These are phyloP conservation scores for Berkeleyomyces rouxiae DNA, from an alignment of 2,329 filamentous ascomycete genomes.

Conservation along the genomic window DNA sequence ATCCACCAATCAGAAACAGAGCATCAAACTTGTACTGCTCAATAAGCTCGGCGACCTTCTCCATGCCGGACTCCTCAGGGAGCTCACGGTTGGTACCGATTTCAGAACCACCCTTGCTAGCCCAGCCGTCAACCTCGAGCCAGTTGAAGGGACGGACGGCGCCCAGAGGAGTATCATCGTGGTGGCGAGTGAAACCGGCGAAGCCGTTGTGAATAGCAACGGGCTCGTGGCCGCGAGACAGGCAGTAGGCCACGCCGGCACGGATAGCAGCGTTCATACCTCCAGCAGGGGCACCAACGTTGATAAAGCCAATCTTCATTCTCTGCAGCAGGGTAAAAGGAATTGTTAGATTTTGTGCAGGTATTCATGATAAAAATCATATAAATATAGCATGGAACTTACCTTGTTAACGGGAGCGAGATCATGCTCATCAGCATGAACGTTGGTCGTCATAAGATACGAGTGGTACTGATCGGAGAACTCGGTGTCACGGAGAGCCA, in stretches of 20 bases:
- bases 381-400: conserved; percentile 18
- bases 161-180: conserved; percentile 63
- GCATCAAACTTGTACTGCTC: conserved; percentile 78
- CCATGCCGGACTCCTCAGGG: conserved; percentile 69
- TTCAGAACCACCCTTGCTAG: conserved; percentile 89
- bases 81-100: conserved; percentile 95
- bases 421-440: conserved; percentile 49
- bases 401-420: conserved; percentile 53
- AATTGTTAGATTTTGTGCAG: neutral
- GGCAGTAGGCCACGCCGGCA: conserved; percentile 81
- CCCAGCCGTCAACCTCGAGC: conserved; percentile 91
- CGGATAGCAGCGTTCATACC: conserved; percentile 97
- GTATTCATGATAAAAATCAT: neutral
- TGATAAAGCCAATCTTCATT: conserved; percentile 90
- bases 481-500: conserved; percentile 78
- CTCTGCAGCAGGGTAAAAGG: conserved; percentile 31
- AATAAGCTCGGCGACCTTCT: conserved; percentile 66
- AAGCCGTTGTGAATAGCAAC: conserved; percentile 94
- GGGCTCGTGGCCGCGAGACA: conserved; percentile 81
- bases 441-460: conserved; percentile 79
- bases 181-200: conserved; percentile 79
- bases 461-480: conserved; percentile 85
- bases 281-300: conserved; percentile 88
- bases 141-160: conserved; percentile 76
- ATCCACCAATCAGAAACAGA: conserved; percentile 82